Base-by-base conservation (phyloP, 2,329 filamentous ascomycete genomes). In the Monosporascus sp. region DNA sequence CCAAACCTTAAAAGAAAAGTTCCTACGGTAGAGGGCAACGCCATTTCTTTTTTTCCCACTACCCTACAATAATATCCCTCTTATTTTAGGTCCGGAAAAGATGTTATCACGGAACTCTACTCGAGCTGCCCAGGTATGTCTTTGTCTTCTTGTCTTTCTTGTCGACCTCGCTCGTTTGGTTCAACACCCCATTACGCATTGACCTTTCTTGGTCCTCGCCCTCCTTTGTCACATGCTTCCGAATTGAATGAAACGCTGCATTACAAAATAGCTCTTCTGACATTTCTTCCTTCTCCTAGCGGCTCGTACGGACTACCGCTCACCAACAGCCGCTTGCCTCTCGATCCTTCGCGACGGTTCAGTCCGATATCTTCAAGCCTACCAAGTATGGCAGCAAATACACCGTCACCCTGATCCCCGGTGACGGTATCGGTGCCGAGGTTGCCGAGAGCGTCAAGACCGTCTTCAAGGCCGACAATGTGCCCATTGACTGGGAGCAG, bases 341-440 rank as follows among this genome's bases (percentile, higher is more conserved):
- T 55, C 79, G 81, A 70, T 75, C 77, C 66, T 86, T 91, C 72
- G 90, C 91, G 66, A 96, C 90, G 60, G 80, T 96, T 66, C 85
- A 91, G 76, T 88, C 88, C 72, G 94, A 97, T 76, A 93, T 97
- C 77, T 97, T 97, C 85, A 96, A 97, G 84, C 92, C 92, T 66
- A 91, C 93, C 79, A 94, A 97, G 83, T 97, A 92, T 75, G 94
- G 94, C 74, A 91, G 93, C 79, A 99, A 97, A 81, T 99, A 97
- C 84, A 99, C 94, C 38, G 93, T 97, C 66, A 97, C 93, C 61
- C 82, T 99, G 70, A 97, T 99, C 73, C 94, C 94, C 74, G 94
- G 93, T 84, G 94, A 99, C 69, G 94, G 94, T 80, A 96, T 99
- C 72, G 94, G 94, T 74, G 90, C 91, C 74, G 94, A 99, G 79